Conservation (phyloP, 2,329 filamentous ascomycete species). For the Dactylella cylindrospora region DNA sequence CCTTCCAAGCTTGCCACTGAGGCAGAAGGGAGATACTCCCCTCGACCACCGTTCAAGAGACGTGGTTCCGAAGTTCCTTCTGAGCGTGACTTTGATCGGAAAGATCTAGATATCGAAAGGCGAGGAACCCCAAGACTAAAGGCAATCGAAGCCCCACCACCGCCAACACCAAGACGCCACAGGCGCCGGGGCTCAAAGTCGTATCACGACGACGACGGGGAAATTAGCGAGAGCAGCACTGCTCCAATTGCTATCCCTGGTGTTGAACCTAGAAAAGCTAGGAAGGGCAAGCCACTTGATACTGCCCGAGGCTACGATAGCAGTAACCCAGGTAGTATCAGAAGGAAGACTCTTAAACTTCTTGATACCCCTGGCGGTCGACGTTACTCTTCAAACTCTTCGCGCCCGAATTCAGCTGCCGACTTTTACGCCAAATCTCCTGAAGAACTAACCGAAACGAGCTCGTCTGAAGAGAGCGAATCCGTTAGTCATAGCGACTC, state of each 20-base stretch:
- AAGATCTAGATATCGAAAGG: conserved; percentile 31
- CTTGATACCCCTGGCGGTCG: conserved; percentile 27
- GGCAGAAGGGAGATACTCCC: conserved; percentile 30
- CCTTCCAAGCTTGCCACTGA: conserved; percentile 30
- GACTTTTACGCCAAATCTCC: conserved; percentile 34
- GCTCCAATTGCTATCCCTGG: conserved; percentile 36
- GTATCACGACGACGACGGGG: conserved; percentile 40
- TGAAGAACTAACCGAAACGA: conserved; percentile 34
- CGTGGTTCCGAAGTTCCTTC: conserved; percentile 32
- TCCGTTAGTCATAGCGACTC: conserved; percentile 26
- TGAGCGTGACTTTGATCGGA: conserved; percentile 26
- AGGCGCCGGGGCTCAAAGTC: conserved; percentile 37
- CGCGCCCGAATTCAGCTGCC: conserved; percentile 30
- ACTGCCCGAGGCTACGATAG: conserved; percentile 22
- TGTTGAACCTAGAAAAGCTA: conserved; percentile 18
- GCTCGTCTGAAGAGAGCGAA: conserved; percentile 32
- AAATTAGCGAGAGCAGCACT: conserved; percentile 34
- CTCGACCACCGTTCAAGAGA: conserved; percentile 32
- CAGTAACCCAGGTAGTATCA: conserved; percentile 14
- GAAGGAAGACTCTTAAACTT: conserved; percentile 21
- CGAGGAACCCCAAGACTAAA: conserved; percentile 35
- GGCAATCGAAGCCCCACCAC: conserved; percentile 36
- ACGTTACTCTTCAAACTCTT: conserved; percentile 35
- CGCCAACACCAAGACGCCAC: conserved; percentile 19
- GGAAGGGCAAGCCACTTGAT: conserved; percentile 24